Evolutionary conservation across 225 moss, liverwort and hornwort genomes (phyloP).

Genomic region (Sphagnum contortum): DNA sequence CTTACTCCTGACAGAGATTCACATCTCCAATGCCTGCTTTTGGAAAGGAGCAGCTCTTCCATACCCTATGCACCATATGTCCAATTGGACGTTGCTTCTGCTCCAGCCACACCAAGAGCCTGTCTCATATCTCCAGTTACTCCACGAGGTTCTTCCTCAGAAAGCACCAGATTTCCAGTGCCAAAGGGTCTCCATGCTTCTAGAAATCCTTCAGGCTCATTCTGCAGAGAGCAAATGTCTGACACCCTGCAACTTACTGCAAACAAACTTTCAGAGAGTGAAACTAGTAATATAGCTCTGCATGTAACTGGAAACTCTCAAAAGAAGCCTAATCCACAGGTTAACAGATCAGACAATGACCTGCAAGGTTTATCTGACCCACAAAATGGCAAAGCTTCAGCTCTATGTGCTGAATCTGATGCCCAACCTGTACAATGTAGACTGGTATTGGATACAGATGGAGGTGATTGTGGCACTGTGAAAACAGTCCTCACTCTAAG

Average conservation of each 20-base stretch:
- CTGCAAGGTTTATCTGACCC: too few relatives aligned
- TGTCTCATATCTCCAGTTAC: conserved; percentile 12
- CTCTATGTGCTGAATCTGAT: neutral
- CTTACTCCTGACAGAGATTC: conserved; percentile 1
- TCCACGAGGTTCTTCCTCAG: conserved; percentile 5
- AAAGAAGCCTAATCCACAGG: conserved; percentile 3
- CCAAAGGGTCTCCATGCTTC: neutral
- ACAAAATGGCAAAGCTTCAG: neutral
- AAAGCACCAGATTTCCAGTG: conserved; percentile 11
- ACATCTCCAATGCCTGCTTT: conserved; percentile 6
- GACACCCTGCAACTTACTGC: conserved; percentile 34
- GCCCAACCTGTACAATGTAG: neutral
- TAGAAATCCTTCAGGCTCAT: too few relatives aligned
- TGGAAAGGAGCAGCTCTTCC: conserved; percentile 11
- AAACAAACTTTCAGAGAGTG: conserved; percentile 8
- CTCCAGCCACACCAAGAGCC: conserved; percentile 31
- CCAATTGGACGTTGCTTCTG: conserved; percentile 23
- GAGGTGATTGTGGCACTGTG: neutral
- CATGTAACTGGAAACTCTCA: neutral
- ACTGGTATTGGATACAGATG: neutral
- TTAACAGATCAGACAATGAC: neutral
- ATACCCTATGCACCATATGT: conserved; percentile 37
- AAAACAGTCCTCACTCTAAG: neutral
- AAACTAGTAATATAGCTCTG: neutral
- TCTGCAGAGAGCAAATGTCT: neutral